Conservation (phyloP, 1,284 basidiomycete species). For the Afroboletus lepidellus region DNA sequence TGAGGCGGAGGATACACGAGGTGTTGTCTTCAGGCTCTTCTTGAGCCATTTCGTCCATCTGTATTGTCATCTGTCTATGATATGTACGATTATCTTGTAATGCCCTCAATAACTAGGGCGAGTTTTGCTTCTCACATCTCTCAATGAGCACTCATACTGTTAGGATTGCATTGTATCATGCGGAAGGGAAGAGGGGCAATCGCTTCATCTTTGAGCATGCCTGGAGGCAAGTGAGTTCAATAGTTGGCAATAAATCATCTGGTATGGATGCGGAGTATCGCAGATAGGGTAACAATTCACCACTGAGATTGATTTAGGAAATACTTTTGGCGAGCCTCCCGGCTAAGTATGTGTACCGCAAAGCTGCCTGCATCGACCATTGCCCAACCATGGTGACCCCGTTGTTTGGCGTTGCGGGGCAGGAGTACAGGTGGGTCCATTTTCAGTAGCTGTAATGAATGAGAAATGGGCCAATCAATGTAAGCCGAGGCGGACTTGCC, state of each 20-base stretch:
- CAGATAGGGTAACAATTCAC: conserved; percentile 14
- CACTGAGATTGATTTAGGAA: conserved; percentile 45
- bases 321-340: conserved; percentile 59
- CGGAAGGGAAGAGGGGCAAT: too few relatives aligned
- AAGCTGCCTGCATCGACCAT: conserved; percentile 78
- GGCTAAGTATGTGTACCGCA: conserved; percentile 72
- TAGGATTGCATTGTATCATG: too few relatives aligned
- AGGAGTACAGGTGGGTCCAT: conserved; percentile 55
- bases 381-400: conserved; percentile 70
- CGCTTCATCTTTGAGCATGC: too few relatives aligned
- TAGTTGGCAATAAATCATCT: too few relatives aligned
- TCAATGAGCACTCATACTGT: too few relatives aligned
- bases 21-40: not conserved
- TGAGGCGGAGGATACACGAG: not conserved
- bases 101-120: too few relatives aligned
- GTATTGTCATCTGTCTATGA: not conserved
- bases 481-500: conserved; percentile 39
- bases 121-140: too few relatives aligned
- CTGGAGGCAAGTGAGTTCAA: too few relatives aligned
- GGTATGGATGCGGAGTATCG: conserved; percentile 52
- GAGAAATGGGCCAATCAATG: not conserved
- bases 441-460: conserved; percentile 46
- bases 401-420: conserved; percentile 58
- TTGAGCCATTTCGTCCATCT: not conserved
- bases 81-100: too few relatives aligned